Base-by-base conservation (phyloP, 352 stramenopile species). In the Phytophthora ramorum region DNA sequence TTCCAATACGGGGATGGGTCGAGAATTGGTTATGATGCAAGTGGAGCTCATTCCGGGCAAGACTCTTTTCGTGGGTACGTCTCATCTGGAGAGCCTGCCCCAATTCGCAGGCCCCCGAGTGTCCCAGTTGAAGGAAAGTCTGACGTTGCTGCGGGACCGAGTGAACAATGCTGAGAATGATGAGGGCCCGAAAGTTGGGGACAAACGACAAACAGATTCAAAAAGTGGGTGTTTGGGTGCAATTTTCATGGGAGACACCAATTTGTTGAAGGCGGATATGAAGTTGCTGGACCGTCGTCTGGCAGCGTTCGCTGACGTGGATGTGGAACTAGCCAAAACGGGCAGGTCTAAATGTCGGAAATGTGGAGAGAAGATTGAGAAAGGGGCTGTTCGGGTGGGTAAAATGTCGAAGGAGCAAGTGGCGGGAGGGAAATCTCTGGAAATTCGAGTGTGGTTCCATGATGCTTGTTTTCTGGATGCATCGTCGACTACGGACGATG, bases 181-280 rank as follows among this genome's bases (percentile, higher is more conserved):
- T 8, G 62, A 70, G 5, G n/a, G 4, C 1, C 4, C 59, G 10
- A 14, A 16, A 10, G 63, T 66, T 26, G 73, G 50, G 1, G 45
- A 41, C n/a, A 56, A 64, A 34, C 48, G 64, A 48, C 22, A 7
- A 0, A 43, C 14, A 44, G 14, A 44, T n/a, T 19, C 48, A 26
- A 65, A 28, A 7, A n/a, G n/a, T 30, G 19, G 43, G 26, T 89
- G 81, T 52, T 47, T 92, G 1, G 86, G 86, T 7, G 81, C 82
- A 2, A 58, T 94, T 2, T 83, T 94, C 58, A 92, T 94, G 83
- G 86, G 82, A 19, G 86, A 94, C 46, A 92, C 69, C 4, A 92
- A 94, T 64, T 57, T 94, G 22, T 44, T 94, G 19, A 69, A 70
- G 17, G 63, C 63, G 0, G 86, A 94, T 46, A 76, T 91, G 67